A percentile compares a stretch with the other conserved stretches of the same genome.
phyloP scores from a whole-genome alignment of 768 basidiomycete species.

The Heimioporus sp. region DNA sequence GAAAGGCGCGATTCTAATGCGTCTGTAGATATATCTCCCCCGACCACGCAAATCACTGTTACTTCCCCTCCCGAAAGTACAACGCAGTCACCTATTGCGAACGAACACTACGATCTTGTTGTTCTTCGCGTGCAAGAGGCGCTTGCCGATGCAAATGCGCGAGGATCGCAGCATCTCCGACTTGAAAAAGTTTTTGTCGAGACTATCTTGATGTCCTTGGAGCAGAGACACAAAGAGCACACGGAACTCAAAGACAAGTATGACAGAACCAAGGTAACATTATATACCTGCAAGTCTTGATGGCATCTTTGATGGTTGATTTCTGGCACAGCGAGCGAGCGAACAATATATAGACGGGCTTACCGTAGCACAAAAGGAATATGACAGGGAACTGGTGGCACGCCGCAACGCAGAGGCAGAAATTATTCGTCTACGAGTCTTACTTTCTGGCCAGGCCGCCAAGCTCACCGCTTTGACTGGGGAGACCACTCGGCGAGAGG shows the following conservation, averaged over 20 bases:
- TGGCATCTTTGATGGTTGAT: neutral
- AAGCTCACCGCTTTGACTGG: slow-evolving; percentile 82
- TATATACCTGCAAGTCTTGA: neutral
- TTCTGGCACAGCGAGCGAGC: slow-evolving; percentile 68
- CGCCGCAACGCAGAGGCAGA: slow-evolving; percentile 92
- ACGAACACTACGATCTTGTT: slow-evolving; percentile 45
- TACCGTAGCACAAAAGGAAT: slow-evolving; percentile 90
- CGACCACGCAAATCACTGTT: slow-evolving; percentile 41
- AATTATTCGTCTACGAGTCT: slow-evolving; percentile 78
- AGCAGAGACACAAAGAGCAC: slow-evolving; percentile 60
- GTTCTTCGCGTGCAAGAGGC: slow-evolving; percentile 57
- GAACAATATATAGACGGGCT: slow-evolving; percentile 91
- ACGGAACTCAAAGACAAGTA: slow-evolving; percentile 69
- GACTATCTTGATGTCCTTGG: slow-evolving; percentile 62
- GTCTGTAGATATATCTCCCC: slow-evolving; percentile 13
- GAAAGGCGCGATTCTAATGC: slow-evolving; percentile 27
- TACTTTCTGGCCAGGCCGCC: slow-evolving; percentile 88
- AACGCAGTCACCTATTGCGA: slow-evolving; percentile 21
- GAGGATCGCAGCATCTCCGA: slow-evolving; percentile 57
- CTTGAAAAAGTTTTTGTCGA: slow-evolving; percentile 76
- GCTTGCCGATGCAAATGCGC: slow-evolving; percentile 56
- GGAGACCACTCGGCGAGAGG: slow-evolving; percentile 73
- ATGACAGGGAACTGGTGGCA: slow-evolving; percentile 85
- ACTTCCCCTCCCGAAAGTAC: slow-evolving; percentile 39
- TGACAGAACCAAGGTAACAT: slow-evolving; percentile 84